Base-by-base conservation (phyloP, 1,284 basidiomycete genomes). In the Malassezia yamatoensis region DNA sequence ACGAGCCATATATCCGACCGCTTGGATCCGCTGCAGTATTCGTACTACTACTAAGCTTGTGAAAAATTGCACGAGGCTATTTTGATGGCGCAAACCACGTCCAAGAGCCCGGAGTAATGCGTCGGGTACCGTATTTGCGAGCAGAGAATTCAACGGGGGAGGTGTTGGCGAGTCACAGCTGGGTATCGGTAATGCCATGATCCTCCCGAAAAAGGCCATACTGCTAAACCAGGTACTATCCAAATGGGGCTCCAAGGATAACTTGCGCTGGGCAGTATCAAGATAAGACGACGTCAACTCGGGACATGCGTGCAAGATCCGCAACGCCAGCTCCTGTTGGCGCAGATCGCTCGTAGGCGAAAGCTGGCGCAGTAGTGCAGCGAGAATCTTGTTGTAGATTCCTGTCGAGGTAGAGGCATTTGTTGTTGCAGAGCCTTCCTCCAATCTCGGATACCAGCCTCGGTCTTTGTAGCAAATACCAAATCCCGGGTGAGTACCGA, bases 161-260 rank as follows among this genome's bases (percentile, higher is more conserved):
- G 90, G 87, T 0, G 79, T 76, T 12, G 41, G 41, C 15, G 5
- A 20, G 21, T 41, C 13, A 1, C 85, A 81, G 3, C 83, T 79
- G 57, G 83, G 85, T 2, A 35, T 34, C 2, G 36, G 36, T 3
- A 90, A 80, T 0, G 85, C 85, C 44, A 93, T 80, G 34, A 90
- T 81, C 2, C 81, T 79, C 0, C 85, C 86, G 39, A 89, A 81
- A 68, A 90, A 87, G 2, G 87, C 80, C 57, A 91, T 83, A 51
- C 89, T 90, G 1, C 85, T 83, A 33, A 94, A 83, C 90, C 90
- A 96, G 66, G 85, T 84, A 0, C 87, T 87, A 6, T 86, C 86
- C 0, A 90, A 80, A 1, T 87, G 82, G 0, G 90, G 89, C 62
- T 96, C 90, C 7, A 94, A 79, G 0, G 85, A 85, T 82, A 84